Base-by-base conservation (phyloP, 2,329 filamentous ascomycete genomes). In the Lecanicillium sp. region DNA sequence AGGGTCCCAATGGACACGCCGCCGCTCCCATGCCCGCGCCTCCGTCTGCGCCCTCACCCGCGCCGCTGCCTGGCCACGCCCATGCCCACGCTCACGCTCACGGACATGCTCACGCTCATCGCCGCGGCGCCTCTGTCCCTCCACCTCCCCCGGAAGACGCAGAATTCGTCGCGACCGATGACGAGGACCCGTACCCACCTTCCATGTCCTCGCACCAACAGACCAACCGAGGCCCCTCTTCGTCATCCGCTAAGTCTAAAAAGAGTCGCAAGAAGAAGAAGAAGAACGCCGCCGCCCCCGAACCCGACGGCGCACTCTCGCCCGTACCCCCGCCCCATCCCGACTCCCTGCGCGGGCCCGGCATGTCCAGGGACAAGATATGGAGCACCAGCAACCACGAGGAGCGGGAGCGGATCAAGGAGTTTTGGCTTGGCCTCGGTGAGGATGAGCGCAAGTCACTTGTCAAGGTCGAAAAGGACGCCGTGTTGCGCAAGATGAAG, bases 401-500 rank as follows among this genome's bases (percentile, higher is more conserved):
- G 67, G 93, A 98, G 70, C 86, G 93, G 29, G 90, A 96, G 70
- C 86, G 93, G 44, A 98, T 98, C 63, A 95, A 96, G 69, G 87
- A 95, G 58, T 98, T 97, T 68, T 98, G 93, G 93, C 78, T 98
- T 45, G 90, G 90, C 14, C 70, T 98, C 36, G 89, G 88, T 56
- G 93, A 98, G 66, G 88, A 95, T 30, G 90, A 97, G 65, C 87
- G 93, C 58, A 93, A 95, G 64, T 93, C 88, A 14, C 74, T 98
- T 39, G 90, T 98, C 62, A 96, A 96, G 68, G 91, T 98, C 24
- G 93, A 98, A 69, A 98, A 98, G 70, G 91, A 98, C 67, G 91
- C 93, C 7, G 93, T 98, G 1, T 72, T 98, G 49, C 90, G 88
- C 62, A 98, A 98, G 74, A 98, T 98, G 93, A 98, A 98, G 75